phyloP scores from a whole-genome alignment of 371 early-diverging fungal species.

The Rozella allomycis region DNA sequence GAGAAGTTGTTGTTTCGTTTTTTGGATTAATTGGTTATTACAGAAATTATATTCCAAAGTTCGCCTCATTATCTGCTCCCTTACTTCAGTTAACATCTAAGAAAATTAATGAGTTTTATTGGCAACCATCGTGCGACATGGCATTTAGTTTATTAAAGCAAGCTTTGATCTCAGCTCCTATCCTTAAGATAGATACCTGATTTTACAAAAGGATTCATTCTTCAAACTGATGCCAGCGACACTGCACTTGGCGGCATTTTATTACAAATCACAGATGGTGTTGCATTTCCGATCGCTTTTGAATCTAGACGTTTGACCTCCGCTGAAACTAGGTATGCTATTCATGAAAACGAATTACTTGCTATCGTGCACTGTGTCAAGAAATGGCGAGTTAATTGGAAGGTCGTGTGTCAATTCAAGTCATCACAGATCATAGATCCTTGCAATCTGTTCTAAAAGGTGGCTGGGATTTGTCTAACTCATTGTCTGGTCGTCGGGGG shows the following conservation, averaged over 20 bases:
- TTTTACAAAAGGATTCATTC: too few species aligned
- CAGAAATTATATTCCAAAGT: conserved; percentile 19
- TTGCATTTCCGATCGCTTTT: conserved; percentile 8
- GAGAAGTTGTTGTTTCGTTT: conserved; percentile 17
- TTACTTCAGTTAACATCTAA: conserved; percentile 13
- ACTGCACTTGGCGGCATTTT: conserved; percentile 19
- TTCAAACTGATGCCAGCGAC: conserved; percentile 27
- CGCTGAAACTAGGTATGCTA: conserved; percentile 8
- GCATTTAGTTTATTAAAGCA: conserved; percentile 17
- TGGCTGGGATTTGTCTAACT: too few species aligned
- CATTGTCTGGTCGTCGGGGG: too few species aligned
- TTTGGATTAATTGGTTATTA: conserved; percentile 30
- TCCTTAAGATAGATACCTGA: conserved; percentile 8
- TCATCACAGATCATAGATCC: too few species aligned
- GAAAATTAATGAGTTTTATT: conserved; percentile 10
- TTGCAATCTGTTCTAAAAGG: too few species aligned
- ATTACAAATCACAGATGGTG: conserved; percentile 12
- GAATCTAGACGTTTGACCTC: conserved; percentile 7
- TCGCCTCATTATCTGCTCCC: conserved; percentile 13
- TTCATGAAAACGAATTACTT: conserved; percentile 11
- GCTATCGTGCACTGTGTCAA: too few species aligned
- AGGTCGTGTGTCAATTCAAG: too few species aligned
- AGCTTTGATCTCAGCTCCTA: conserved; percentile 10
- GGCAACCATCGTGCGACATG: conserved; percentile 7
- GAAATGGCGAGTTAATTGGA: too few species aligned